Conservation (phyloP, 257 asterid species). For the Marsdenia floribunda region DNA sequence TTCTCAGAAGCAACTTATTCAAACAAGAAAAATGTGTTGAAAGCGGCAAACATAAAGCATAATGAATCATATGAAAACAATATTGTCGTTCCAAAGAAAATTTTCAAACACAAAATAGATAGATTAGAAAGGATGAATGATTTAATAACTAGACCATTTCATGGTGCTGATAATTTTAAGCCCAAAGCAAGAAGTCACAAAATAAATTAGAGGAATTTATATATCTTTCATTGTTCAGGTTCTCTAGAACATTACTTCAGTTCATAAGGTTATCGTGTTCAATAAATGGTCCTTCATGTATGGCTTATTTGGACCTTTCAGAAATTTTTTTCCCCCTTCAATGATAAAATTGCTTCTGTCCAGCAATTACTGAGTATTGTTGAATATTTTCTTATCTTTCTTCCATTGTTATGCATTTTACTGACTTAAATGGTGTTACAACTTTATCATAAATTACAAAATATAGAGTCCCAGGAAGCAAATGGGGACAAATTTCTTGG, state of each 20-base stretch:
- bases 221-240: neutral
- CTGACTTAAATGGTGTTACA: neutral
- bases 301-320: neutral
- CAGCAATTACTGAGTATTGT: neutral
- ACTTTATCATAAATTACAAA: neutral
- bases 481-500: neutral
- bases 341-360: neutral
- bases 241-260: neutral
- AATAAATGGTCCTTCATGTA: neutral
- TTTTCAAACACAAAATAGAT: neutral
- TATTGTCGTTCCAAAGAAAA: neutral
- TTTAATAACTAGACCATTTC: neutral
- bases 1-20: neutral
- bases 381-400: neutral
- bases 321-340: neutral
- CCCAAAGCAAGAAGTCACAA: neutral
- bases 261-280: neutral
- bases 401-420: neutral
- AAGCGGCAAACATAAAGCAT: neutral
- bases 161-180: neutral
- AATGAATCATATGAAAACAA: neutral
- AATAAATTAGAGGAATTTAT: neutral
- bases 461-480: neutral
- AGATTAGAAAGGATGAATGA: neutral
- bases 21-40: neutral